phyloP scores from a whole-genome alignment of 192 early-diverging fungal species.

The Coemansia asiatica region DNA sequence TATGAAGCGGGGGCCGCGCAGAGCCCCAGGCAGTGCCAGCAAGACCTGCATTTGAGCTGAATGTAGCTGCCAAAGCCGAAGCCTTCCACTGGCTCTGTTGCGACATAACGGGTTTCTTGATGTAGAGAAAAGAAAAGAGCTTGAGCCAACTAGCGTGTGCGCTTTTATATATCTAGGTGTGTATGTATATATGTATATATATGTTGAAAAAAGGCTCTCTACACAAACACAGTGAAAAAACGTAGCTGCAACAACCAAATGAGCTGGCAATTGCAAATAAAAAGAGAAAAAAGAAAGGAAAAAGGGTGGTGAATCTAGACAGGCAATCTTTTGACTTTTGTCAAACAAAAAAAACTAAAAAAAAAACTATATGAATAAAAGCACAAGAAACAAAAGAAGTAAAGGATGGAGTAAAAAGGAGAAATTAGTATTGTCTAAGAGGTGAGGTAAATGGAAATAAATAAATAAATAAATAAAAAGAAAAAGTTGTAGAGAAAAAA shows the following conservation, averaged over 20 bases:
- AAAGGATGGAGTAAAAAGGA: constrained; percentile 6
- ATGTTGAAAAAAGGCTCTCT: too few species aligned
- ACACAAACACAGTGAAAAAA: too few species aligned
- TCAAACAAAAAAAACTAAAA: not conserved
- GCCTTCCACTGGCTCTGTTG: constrained; percentile 52
- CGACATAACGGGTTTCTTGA: constrained; percentile 30
- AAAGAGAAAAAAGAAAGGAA: too few species aligned
- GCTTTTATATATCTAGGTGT: not conserved
- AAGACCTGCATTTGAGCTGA: constrained; percentile 41
- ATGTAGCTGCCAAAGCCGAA: constrained; percentile 43
- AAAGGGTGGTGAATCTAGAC: not conserved
- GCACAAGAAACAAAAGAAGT: not conserved
- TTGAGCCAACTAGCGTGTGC: not conserved
- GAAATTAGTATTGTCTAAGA: not conserved
- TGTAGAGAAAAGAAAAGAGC: not conserved
- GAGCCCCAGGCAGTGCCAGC: constrained; percentile 48
- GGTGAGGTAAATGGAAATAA: constrained; percentile 1
- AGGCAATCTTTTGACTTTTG: not conserved
- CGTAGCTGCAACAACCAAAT: not conserved
- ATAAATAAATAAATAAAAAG: not conserved
- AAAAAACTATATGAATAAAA: not conserved
- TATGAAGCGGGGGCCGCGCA: constrained; percentile 25
- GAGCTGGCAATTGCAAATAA: too few species aligned
- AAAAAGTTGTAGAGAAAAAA: not conserved
- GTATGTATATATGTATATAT: not conserved